Evolutionary conservation across 169 alveolate genomes (phyloP).

Genomic region (Eimeria sp.): DNA sequence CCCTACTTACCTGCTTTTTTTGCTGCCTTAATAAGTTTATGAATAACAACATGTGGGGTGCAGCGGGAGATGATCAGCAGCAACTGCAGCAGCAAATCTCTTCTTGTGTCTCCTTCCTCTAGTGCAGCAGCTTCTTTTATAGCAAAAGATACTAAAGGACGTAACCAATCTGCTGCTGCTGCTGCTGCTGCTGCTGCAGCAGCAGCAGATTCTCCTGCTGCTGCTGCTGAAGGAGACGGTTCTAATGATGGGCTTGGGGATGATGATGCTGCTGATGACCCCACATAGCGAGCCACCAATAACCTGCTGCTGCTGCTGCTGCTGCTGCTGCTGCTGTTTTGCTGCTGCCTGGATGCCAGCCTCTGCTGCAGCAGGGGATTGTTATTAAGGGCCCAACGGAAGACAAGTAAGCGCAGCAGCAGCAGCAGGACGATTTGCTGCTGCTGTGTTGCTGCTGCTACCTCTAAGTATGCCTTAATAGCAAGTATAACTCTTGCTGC

Average conservation of each 20-base stretch:
- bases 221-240: background rate
- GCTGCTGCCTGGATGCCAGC: background rate
- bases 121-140: conserved; percentile 33
- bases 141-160: background rate
- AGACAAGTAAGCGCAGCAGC: conserved; percentile 69
- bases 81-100: conserved; percentile 48
- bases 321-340: background rate
- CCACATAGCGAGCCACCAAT: background rate
- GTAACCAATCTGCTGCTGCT: conserved; percentile 1
- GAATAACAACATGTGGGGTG: background rate
- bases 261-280: background rate
- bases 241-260: background rate
- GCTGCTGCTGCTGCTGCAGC: background rate
- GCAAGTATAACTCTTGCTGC: background rate
- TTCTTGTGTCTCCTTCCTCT: conserved; percentile 15
- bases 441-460: conserved; percentile 33
- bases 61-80: conserved; percentile 11
- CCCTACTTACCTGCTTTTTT: conserved; percentile 15
- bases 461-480: conserved; percentile 19
- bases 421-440: conserved; percentile 57
- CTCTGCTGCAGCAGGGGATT: background rate
- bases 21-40: conserved; percentile 21
- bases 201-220: conserved; percentile 20
- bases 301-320: background rate
- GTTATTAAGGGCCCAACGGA: background rate